phyloP scores from a whole-genome alignment of 108 stramenopile species.

The Nitzschia sp. region DNA sequence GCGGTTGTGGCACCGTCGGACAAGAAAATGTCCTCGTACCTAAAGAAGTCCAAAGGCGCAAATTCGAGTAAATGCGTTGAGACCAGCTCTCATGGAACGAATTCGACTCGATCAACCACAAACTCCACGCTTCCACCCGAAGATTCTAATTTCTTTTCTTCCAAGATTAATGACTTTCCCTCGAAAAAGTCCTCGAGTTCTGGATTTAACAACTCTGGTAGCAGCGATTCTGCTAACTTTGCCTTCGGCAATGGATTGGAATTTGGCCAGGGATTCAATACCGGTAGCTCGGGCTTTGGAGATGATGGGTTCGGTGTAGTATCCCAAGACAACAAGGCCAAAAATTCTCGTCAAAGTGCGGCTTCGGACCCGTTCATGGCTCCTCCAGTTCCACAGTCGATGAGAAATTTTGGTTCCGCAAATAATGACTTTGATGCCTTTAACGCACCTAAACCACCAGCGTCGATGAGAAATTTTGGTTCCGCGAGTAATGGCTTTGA shows the following conservation, averaged over 20 bases:
- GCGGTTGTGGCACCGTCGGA: constrained; percentile 15
- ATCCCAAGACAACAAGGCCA: no score
- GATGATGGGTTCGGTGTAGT: constrained; percentile 20
- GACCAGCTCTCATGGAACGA: constrained; percentile 15
- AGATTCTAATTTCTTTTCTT: background rate
- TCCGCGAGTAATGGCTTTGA: background rate
- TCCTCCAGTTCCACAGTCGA: no score
- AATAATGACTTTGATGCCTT: no score
- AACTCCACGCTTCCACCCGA: constrained; percentile 2
- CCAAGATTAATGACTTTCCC: background rate
- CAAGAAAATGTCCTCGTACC: constrained; percentile 17
- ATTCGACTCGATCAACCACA: constrained; percentile 15
- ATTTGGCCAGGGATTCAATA: constrained; percentile 10
- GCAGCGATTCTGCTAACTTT: constrained; percentile 13
- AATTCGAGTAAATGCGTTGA: background rate
- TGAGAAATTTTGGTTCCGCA: background rate
- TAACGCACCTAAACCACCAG: background rate
- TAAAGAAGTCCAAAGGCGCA: constrained; percentile 6
- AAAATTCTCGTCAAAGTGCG: no score
- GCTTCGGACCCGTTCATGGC: no score
- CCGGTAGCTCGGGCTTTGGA: background rate
- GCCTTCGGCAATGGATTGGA: constrained; percentile 23
- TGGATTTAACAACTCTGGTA: constrained; percentile 3
- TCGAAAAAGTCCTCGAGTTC: background rate
- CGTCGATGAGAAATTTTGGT: constrained; percentile 7